Evolutionary conservation across 2,329 filamentous ascomycete species (phyloP), one percentile per base, ranked within the genome.

Genomic region (Colletotrichum paranaense): DNA sequence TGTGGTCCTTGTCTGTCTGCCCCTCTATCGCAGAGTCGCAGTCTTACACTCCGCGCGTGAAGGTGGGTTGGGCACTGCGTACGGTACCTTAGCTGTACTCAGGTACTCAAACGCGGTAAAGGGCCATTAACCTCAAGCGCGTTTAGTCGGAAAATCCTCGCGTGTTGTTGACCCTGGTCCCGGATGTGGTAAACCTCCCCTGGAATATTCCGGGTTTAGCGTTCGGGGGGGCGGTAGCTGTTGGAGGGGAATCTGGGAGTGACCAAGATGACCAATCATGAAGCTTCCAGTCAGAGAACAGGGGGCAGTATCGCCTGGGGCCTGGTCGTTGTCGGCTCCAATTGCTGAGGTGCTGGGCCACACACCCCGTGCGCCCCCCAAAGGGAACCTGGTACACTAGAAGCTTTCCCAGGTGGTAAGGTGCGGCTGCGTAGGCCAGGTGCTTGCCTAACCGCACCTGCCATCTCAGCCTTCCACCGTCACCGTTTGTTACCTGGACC

Each of bases 361-460:
- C 38, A 19, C 32, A 35, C 28, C 28, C 24, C 32, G 42, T 57
- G 52, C 55, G 32, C 53, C 24, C 24, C 32, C 65, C 72, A 46
- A 67, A 35, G 60, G n/a, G 28, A 58, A 69, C 60, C 67, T 73
- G 38, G 38, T 14, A 38, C 14, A 42, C 38, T 42, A 19, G 42
- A 49, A 49, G 42, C 42, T 49, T 49, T 19, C 14, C 38, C 14
- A 42, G 38, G 42, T n/a, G 7, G 42, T 49, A 7, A 49, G 42
- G 42, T 72, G 67, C 63, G 68, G 77, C 79, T 82, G 81, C 81
- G 82, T 83, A 82, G 80, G 78, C 81, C 76, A 77, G 76, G 74
- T 83, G 82, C 80, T 83, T 84, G 82, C 81, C 82, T 83, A 76
- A 71, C 70, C 67, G 66, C 66, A n/a, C 28, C 59, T 57, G 56